These are phyloP conservation scores for Xylaria venustula DNA, from an alignment of 495 filamentous ascomycete species.

Conservation along the genomic window DNA sequence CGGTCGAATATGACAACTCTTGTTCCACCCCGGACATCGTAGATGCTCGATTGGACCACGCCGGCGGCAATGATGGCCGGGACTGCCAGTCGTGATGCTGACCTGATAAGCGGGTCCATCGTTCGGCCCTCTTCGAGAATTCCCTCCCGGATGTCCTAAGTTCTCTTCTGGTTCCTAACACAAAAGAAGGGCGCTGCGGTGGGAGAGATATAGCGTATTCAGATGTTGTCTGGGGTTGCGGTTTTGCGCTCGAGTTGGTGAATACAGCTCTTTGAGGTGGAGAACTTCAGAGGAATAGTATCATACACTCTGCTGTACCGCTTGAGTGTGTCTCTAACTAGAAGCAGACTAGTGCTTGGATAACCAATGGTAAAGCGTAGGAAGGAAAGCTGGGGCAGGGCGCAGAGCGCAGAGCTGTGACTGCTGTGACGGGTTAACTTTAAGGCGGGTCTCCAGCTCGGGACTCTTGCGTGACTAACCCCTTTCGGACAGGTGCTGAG, in stretches of 20 bases:
- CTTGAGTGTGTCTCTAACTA: too few species aligned
- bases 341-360: too few species aligned
- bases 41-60: constrained; percentile 73
- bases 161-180: not conserved
- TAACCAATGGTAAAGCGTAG: too few species aligned
- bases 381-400: too few species aligned
- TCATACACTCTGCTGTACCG: too few species aligned
- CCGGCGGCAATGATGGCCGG: constrained; percentile 64
- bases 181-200: too few species aligned
- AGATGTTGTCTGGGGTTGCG: not conserved
- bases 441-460: not conserved
- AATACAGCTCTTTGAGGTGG: constrained; percentile 18
- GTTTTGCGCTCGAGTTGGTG: not conserved
- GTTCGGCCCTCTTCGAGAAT: not conserved
- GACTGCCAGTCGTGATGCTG: constrained; percentile 66
- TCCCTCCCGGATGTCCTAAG: not conserved
- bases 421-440: not conserved
- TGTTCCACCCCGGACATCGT: constrained; percentile 93
- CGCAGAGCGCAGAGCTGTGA: not conserved
- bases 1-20: constrained; percentile 98
- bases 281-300: too few species aligned
- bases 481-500: not conserved
- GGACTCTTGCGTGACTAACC: not conserved
- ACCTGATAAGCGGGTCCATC: constrained; percentile 21
- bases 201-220: too few species aligned